Evolutionary conservation across 1,139 yeast genomes (phyloP).

Genomic region (Lodderomyces metapsilosis): DNA sequence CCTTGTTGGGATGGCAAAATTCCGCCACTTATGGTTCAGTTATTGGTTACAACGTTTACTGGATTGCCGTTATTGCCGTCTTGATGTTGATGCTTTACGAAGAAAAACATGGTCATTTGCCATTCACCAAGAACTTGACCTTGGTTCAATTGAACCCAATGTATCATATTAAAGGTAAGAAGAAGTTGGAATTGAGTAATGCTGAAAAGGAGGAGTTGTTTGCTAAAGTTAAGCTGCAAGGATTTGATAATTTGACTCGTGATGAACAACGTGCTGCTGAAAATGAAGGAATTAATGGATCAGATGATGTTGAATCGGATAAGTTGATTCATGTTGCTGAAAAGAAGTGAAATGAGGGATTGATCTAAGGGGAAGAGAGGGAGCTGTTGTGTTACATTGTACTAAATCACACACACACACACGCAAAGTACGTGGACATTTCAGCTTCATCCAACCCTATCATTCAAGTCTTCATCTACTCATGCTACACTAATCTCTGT

Average conservation of each 20-base stretch:
- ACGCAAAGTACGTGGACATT: no score
- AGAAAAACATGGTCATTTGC: slow-evolving; percentile 53
- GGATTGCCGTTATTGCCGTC: slow-evolving; percentile 61
- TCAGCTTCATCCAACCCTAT: neutral
- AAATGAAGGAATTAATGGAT: slow-evolving; percentile 3
- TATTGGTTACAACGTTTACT: slow-evolving; percentile 77
- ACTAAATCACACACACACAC: slow-evolving; percentile 10
- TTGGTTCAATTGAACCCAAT: slow-evolving; percentile 65
- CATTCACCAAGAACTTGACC: slow-evolving; percentile 46
- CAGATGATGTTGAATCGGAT: slow-evolving; percentile 6
- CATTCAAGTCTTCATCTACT: neutral
- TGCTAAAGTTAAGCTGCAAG: slow-evolving; percentile 20
- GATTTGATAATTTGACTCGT: slow-evolving; percentile 6
- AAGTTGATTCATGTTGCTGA: slow-evolving; percentile 1
- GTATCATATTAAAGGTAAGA: slow-evolving; percentile 67
- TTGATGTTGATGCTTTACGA: slow-evolving; percentile 65
- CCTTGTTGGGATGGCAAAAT: slow-evolving; percentile 34
- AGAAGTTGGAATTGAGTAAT: slow-evolving; percentile 55
- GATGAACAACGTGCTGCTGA: no score
- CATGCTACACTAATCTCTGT: neutral
- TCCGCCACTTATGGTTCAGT: slow-evolving; percentile 85
- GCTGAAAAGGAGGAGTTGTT: slow-evolving; percentile 58
- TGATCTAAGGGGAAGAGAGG: neutral
- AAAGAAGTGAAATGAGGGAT: neutral
- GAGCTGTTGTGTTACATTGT: neutral